Evolutionary conservation across 129 eudicot genomes (phyloP).

Genomic region (Pulicaria dysenterica): DNA sequence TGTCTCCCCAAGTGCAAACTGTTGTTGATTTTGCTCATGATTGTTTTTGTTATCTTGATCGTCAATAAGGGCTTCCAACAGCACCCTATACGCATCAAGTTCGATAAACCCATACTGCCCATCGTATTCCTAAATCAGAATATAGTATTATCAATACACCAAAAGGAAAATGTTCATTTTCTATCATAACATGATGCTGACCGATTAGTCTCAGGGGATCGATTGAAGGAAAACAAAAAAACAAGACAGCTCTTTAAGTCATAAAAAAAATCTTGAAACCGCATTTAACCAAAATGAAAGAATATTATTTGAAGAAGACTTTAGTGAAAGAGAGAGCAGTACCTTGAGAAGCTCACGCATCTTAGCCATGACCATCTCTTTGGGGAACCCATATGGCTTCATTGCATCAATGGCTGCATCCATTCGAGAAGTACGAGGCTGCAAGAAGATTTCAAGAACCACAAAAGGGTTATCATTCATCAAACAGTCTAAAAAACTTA

Average conservation of each 20-base stretch:
- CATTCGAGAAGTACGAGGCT: constrained; percentile 42
- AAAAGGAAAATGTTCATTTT: neutral
- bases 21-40: constrained; percentile 7
- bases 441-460: constrained; percentile 21
- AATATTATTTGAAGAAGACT: neutral
- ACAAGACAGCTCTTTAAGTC: neutral
- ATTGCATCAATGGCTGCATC: constrained; percentile 66
- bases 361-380: constrained; percentile 19
- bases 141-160: neutral
- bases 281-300: neutral
- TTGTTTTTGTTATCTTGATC: neutral
- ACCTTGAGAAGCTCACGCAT: constrained; percentile 49
- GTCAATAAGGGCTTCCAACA: constrained; percentile 41
- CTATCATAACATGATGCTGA: no score
- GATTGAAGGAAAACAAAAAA: neutral
- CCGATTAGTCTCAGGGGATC: neutral
- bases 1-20: neutral
- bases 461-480: constrained; percentile 1
- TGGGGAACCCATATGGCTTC: constrained; percentile 44
- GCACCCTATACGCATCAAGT: constrained; percentile 35
- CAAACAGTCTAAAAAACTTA: neutral
- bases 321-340: constrained; percentile 4
- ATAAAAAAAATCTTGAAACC: constrained; percentile 1
- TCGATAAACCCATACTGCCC: constrained; percentile 46
- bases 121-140: constrained; percentile 30